Conservation (phyloP, 495 filamentous ascomycete genomes). For the Talaromyces nanjingensis region DNA sequence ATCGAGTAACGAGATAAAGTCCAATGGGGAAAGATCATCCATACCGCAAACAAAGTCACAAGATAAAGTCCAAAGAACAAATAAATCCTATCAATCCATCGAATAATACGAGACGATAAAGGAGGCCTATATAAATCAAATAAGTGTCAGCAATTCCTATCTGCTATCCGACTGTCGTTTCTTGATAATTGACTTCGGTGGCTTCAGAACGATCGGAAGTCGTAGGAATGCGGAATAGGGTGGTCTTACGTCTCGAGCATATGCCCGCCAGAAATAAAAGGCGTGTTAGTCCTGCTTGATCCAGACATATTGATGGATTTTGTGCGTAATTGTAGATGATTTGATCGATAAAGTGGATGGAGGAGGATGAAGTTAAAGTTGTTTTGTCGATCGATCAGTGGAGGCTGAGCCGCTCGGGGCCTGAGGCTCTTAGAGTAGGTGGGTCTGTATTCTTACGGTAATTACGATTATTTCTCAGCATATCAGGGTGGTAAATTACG, state of each 20-base stretch:
- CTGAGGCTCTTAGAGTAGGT: not conserved
- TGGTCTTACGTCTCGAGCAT: constrained; percentile 13
- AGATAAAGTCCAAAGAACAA: constrained; percentile 38
- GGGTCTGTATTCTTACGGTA: not conserved
- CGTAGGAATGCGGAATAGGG: constrained; percentile 11
- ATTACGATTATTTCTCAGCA: not conserved
- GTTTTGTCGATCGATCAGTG: not conserved
- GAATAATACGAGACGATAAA: constrained; percentile 33
- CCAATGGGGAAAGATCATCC: not conserved
- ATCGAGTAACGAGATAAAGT: not conserved
- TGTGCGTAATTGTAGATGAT: not conserved
- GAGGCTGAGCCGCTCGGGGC: not conserved
- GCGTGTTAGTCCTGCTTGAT: not conserved
- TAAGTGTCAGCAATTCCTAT: not conserved
- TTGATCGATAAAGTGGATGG: not conserved
- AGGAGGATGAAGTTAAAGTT: not conserved
- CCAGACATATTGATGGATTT: not conserved
- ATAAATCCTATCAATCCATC: constrained; percentile 37
- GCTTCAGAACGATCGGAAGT: not conserved
- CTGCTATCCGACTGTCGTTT: not conserved
- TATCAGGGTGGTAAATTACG: not conserved
- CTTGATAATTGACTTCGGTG: not conserved
- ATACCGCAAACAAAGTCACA: constrained; percentile 38
- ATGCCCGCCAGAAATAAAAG: not conserved
- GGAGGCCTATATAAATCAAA: constrained; percentile 28